Percentiles rank a stretch among this genome's conserved stretches.
Evolutionary conservation across 768 basidiomycete genomes (phyloP).

Genomic region (Lactarius hengduanensis): DNA sequence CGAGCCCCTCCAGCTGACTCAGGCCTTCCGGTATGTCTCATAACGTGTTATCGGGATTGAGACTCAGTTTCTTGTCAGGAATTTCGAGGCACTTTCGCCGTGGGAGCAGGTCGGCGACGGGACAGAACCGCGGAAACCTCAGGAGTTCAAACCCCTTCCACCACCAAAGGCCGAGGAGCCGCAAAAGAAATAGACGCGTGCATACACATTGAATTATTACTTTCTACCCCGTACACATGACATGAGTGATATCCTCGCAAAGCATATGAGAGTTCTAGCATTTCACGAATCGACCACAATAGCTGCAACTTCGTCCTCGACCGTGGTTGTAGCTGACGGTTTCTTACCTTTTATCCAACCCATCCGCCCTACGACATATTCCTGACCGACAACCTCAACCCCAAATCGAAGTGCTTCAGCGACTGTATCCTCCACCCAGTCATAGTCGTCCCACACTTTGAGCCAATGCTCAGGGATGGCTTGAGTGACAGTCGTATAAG

Average conservation of each 20-base stretch:
- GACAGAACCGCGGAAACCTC: slow-evolving; percentile 54
- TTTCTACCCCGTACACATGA: slow-evolving; percentile 7
- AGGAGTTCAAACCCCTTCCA: slow-evolving; percentile 72
- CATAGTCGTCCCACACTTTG: slow-evolving; percentile 84
- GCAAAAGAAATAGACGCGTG: slow-evolving; percentile 65
- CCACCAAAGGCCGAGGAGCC: slow-evolving; percentile 70
- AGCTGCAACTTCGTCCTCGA: slow-evolving; percentile 6
- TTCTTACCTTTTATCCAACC: slow-evolving; percentile 57
- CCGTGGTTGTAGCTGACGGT: slow-evolving; percentile 21
- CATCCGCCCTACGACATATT: slow-evolving; percentile 85
- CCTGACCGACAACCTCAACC: slow-evolving; percentile 89
- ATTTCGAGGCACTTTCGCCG: slow-evolving; percentile 89
- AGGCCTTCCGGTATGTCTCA: slow-evolving; percentile 86
- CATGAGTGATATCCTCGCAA: slow-evolving; percentile 7
- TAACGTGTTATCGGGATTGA: not conserved
- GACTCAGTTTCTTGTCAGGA: slow-evolving; percentile 47
- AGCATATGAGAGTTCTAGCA: slow-evolving; percentile 1
- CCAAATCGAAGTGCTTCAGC: slow-evolving; percentile 83
- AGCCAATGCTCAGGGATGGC: slow-evolving; percentile 84
- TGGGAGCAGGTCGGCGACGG: slow-evolving; percentile 93
- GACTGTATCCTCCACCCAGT: slow-evolving; percentile 95
- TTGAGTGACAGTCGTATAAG: slow-evolving; percentile 79
- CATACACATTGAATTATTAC: slow-evolving; percentile 15
- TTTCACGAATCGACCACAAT: slow-evolving; percentile 16
- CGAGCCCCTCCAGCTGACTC: slow-evolving; percentile 95